phyloP scores from a whole-genome alignment of 176 grass and related monocot genomes.

The Aegilops tauschii region DNA sequence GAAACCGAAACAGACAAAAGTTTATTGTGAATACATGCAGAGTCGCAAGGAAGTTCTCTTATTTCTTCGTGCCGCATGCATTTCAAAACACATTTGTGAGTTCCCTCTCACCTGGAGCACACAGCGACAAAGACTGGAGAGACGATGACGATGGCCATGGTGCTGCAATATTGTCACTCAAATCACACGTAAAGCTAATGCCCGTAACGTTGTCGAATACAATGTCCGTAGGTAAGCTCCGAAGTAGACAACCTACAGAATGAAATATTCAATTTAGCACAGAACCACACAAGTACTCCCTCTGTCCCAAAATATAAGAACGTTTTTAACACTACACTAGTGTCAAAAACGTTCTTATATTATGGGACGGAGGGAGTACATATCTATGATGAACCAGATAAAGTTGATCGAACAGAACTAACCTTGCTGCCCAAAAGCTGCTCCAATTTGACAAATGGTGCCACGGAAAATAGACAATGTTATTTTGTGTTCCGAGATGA shows the following conservation, averaged over 20 bases:
- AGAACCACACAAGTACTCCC: not conserved
- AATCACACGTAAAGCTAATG: conserved; percentile 94
- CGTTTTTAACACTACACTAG: no score
- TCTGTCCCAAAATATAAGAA: no score
- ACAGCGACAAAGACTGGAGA: conserved; percentile 87
- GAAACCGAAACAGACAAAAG: conserved; percentile 23
- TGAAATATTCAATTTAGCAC: conserved; percentile 11
- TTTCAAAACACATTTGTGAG: not conserved
- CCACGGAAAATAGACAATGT: conserved; percentile 35
- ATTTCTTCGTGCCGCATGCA: not conserved
- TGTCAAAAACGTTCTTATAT: no score
- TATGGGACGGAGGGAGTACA: not conserved
- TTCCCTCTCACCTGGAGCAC: conserved; percentile 70
- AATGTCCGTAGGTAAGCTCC: conserved; percentile 92
- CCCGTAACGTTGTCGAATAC: conserved; percentile 79
- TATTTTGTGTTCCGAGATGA: conserved; percentile 36
- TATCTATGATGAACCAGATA: conserved; percentile 18
- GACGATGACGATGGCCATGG: conserved; percentile 97
- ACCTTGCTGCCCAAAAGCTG: conserved; percentile 99
- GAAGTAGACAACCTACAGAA: conserved; percentile 82
- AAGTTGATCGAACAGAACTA: conserved; percentile 26
- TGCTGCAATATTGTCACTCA: conserved; percentile 95
- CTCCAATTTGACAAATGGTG: conserved; percentile 17
- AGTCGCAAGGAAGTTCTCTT: not conserved
- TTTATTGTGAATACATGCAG: conserved; percentile 3